Evolutionary conservation across 192 early-diverging fungal genomes (phyloP), one percentile per base, ranked within the genome.

Genomic region (Coemansia aciculifera): DNA sequence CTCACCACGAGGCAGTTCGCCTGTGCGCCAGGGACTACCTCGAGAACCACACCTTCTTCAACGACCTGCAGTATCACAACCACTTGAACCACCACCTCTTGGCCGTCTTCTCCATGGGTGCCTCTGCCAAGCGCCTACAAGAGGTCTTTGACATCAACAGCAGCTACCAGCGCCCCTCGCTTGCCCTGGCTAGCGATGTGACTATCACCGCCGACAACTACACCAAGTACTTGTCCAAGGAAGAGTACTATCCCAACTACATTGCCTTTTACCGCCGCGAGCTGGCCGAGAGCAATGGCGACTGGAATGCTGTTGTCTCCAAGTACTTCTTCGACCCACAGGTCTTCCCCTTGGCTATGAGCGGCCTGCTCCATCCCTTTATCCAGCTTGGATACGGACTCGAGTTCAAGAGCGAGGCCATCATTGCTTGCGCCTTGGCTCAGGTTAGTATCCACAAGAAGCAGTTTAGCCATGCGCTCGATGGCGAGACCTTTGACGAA

Each of bases 301-400:
- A 69, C 49, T 81, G 71, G 71, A 69, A 64, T 23, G 46, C 67
- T 12, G 81, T 75, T 1, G 68, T 85, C 9, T 46, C 67, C 23
- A 66, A 84, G 3, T 89, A 84, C 42, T 74, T 83, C 5, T 83
- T 85, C 27, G 73, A 85, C 54, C 39, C 73, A 1, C 75, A 79
- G 29, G 38, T 88, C 5, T 57, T 88, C n/a, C 69, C 65, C 5
- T 56, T 79, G 29, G 65, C 74, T 0, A 77, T 89, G 54, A 79
- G 77, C 63, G 88, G 86, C 12, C 73, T 83, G 4, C 78, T 82
- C 51, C 87, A 89, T 62, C 88, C 88, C 21, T 62, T 89, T n/a
- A 88, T 89, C 57, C 86, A 87, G 71, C 52, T 89, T 21, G 87
- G 88, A 6, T 88, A 88, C 65, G 88, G 85, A 1, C 36, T 88